A percentile compares a stretch with the other conserved stretches of the same genome.
These are phyloP conservation scores for Trichophyton equinum DNA, from an alignment of 2,329 filamentous ascomycete genomes.

Conservation along the genomic window DNA sequence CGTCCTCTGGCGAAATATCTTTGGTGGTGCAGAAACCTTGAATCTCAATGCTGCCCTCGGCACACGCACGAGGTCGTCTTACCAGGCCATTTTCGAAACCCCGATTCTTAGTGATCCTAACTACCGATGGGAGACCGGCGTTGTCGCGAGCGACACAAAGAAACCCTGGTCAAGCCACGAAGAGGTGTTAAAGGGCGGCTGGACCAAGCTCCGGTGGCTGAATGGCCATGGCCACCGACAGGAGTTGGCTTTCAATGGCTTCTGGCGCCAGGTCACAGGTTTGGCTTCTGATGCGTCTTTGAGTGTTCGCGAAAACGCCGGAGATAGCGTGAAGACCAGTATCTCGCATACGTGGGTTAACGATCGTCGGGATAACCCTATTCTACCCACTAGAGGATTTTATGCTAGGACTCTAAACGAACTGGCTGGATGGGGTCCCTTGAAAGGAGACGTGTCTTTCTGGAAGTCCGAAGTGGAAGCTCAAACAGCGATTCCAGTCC, in stretches of 20 bases:
- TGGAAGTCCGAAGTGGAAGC: slow-evolving; percentile 82
- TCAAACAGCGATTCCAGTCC: slow-evolving; percentile 60
- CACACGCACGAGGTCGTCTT: slow-evolving; percentile 81
- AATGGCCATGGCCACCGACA: slow-evolving; percentile 54
- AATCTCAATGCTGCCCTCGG: slow-evolving; percentile 78
- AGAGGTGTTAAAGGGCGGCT: slow-evolving; percentile 68
- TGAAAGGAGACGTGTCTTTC: slow-evolving; percentile 86
- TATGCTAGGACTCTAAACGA: slow-evolving; percentile 66
- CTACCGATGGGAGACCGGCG: slow-evolving; percentile 64
- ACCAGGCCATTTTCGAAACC: slow-evolving; percentile 72
- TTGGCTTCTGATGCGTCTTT: slow-evolving; percentile 64
- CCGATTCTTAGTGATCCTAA: slow-evolving; percentile 78
- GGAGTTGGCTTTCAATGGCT: slow-evolving; percentile 64
- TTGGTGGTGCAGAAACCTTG: slow-evolving; percentile 84
- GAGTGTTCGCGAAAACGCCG: slow-evolving; percentile 70
- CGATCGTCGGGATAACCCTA: slow-evolving; percentile 71
- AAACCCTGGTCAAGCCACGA: slow-evolving; percentile 94
- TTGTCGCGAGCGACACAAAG: slow-evolving; percentile 66
- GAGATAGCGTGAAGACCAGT: slow-evolving; percentile 81
- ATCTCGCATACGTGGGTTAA: slow-evolving; percentile 67
- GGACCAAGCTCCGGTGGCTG: slow-evolving; percentile 63
- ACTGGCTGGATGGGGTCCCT: slow-evolving; percentile 71
- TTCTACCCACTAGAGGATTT: slow-evolving; percentile 73
- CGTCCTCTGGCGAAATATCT: slow-evolving; percentile 75
- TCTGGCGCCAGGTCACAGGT: slow-evolving; percentile 81